These are phyloP conservation scores for Metschnikowia picachoensis DNA, from an alignment of 805 yeast species.

Conservation along the genomic window DNA sequence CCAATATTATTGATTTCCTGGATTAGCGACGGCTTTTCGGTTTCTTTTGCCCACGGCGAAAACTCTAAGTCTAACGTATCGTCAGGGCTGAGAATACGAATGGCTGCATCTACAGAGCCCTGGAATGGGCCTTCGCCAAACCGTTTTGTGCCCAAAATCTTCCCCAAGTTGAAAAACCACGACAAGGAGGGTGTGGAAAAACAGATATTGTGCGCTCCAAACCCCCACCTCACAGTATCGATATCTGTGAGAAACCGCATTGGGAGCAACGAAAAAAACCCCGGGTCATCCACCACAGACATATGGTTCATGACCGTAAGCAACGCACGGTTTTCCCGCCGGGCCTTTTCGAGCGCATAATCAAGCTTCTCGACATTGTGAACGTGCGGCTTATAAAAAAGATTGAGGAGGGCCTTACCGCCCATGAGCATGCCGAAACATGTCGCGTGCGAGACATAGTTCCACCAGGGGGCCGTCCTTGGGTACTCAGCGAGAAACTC, in stretches of 20 bases:
- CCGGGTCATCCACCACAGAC: constrained; percentile 91
- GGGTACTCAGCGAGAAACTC: constrained; percentile 65
- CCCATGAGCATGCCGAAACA: constrained; percentile 61
- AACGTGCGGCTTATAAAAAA: constrained; percentile 62
- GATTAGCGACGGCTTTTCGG: constrained; percentile 30
- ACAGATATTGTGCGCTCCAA: constrained; percentile 91
- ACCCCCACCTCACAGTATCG: constrained; percentile 82
- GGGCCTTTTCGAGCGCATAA: constrained; percentile 57
- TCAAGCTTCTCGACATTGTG: constrained; percentile 63
- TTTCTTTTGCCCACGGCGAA: constrained; percentile 27
- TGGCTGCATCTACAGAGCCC: constrained; percentile 81
- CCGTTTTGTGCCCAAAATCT: constrained; percentile 79
- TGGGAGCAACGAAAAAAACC: constrained; percentile 83
- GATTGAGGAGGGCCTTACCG: constrained; percentile 57
- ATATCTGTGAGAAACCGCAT: constrained; percentile 58
- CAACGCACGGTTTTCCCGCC: constrained; percentile 66
- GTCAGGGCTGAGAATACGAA: constrained; percentile 75
- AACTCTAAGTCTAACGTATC: constrained; percentile 53
- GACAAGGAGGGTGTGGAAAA: constrained; percentile 53
- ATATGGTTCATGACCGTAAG: constrained; percentile 90
- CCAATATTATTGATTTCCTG: constrained; percentile 34
- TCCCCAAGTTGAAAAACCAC: constrained; percentile 80
- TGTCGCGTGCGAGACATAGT: constrained; percentile 61
- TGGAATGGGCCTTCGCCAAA: constrained; percentile 95
- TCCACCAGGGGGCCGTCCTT: constrained; percentile 58